Evolutionary conservation across 345 rosid genomes (phyloP).

Genomic region (Hypericum androsaemum): DNA sequence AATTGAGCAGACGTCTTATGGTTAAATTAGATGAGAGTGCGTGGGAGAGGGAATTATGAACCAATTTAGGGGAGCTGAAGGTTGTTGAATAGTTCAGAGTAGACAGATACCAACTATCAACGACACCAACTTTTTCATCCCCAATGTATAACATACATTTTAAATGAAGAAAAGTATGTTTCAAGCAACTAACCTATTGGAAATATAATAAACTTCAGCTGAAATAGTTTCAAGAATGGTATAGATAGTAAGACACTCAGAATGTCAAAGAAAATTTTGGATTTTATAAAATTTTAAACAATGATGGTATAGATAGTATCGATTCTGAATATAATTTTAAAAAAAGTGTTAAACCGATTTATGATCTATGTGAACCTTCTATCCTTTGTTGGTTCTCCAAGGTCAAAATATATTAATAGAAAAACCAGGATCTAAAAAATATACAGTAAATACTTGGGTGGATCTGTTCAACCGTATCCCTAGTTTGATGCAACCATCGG

Average conservation of each 20-base stretch:
- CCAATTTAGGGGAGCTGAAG: slow-evolving; percentile 30
- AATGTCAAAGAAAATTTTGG: no score
- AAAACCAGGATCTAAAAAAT: slow-evolving; percentile 1
- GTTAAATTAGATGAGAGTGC: no score
- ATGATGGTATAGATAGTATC: no score
- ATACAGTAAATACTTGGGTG: slow-evolving; percentile 13
- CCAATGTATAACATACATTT: neutral
- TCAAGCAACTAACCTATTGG: neutral
- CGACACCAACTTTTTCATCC: slow-evolving; percentile 4
- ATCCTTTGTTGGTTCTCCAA: neutral
- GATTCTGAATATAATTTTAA: no score
- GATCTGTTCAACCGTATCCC: slow-evolving; percentile 47
- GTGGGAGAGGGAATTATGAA: no score
- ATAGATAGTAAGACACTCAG: no score
- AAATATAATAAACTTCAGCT: no score
- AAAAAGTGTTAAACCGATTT: no score
- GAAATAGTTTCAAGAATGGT: no score
- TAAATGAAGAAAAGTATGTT: neutral
- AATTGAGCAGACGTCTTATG: no score
- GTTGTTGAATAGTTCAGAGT: slow-evolving; percentile 35
- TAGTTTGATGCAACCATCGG: slow-evolving; percentile 47
- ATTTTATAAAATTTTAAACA: no score
- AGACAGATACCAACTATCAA: slow-evolving; percentile 27
- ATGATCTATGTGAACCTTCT: no score
- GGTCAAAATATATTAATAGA: neutral